Base-by-base conservation (phyloP, 257 asterid genomes). In the Solanum appendiculatum region DNA sequence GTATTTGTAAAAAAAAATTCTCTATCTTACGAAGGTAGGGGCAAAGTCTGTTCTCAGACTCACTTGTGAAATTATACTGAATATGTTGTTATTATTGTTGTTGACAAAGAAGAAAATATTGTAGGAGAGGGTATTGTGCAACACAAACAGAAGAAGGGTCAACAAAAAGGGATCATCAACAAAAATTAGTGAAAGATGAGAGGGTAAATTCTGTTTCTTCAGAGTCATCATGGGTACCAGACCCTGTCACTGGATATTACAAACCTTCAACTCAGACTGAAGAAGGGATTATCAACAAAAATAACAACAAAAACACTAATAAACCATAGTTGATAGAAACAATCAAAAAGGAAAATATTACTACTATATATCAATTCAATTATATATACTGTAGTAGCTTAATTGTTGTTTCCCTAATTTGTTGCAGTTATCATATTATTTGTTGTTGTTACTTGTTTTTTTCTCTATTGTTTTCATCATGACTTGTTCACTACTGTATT, bases 181-280 rank as follows among this genome's bases (percentile, higher is more conserved):
- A 34, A 44, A 81, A 81, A 81, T 0, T 13, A 48, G 68, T 16
- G 29, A 63, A 48, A 48, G 20, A 80, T 21, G 1, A 75, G 18
- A 81, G 7, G 42, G 42, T 5, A 80, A 80, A n/a, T 75, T 75
- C 56, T 40, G 34, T 12, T n/a, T 12, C 68, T 29, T 15, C 63
- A 46, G 68, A 80, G 11, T 44, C 84, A 80, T 81, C 85, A 81
- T 81, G 85, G 85, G 85, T 48, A 46, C 85, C 85, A 48, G 85
- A 81, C 68, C 68, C 85, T 10, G 27, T 81, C 4, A 81, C 85
- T 9, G 85, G 85, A 81, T 81, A 48, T 81, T 81, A 81, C 44
- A 81, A 48, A 20, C 85, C 85, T 81, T 31, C 85, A 51, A 33
- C 66, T 80, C 85, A 80, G 16, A 48, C 27, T 46, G 36, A 80